These are phyloP conservation scores for Cladorrhinum sp. DNA, from an alignment of 2,329 filamentous ascomycete genomes.

Conservation along the genomic window DNA sequence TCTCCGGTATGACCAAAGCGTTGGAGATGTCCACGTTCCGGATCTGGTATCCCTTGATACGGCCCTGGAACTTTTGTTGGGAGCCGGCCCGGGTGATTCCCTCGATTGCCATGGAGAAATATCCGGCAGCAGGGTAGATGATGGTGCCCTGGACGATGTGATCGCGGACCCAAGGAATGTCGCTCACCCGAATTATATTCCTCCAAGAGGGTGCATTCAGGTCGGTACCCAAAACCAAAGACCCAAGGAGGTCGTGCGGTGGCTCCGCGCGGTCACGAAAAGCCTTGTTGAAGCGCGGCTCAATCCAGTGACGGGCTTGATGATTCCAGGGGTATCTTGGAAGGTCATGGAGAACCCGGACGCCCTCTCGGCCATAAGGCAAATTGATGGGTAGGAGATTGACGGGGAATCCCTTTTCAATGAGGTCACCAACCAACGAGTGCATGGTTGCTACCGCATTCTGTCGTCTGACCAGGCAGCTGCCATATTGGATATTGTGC, in stretches of 20 bases:
- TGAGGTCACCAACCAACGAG: constrained; percentile 29
- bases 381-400: constrained; percentile 34
- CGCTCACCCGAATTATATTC: constrained; percentile 34
- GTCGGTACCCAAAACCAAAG: constrained; percentile 30
- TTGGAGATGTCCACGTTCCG: constrained; percentile 30
- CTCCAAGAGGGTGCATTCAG: constrained; percentile 35
- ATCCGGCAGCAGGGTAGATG: constrained; percentile 45
- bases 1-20: constrained; percentile 25
- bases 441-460: constrained; percentile 31
- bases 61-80: constrained; percentile 19
- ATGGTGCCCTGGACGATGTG: constrained; percentile 48
- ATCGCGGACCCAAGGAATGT: constrained; percentile 46
- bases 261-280: constrained; percentile 34
- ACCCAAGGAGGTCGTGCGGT: constrained; percentile 40
- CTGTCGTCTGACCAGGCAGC: constrained; percentile 22
- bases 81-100: constrained; percentile 30
- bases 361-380: constrained; percentile 28
- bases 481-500: constrained; percentile 17
- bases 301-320: constrained; percentile 39
- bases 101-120: constrained; percentile 36
- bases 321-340: constrained; percentile 48
- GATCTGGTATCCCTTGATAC: constrained; percentile 31
- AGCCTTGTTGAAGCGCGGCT: constrained; percentile 34
- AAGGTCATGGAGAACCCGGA: constrained; percentile 35
- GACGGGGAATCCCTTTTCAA: constrained; percentile 32